Conservation (phyloP, 116 monocot species). For the Zostera marina region DNA sequence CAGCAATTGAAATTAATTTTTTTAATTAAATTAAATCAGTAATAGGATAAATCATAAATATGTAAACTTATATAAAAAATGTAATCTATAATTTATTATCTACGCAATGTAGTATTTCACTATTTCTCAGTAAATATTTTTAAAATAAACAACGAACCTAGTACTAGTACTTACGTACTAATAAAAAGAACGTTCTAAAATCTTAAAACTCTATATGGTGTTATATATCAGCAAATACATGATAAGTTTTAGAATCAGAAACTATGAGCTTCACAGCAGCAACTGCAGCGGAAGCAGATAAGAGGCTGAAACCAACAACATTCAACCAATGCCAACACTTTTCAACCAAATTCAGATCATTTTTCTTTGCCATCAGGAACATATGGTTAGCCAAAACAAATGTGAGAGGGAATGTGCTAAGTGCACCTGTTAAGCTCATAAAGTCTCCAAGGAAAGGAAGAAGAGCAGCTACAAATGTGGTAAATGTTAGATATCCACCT, state of each 20-base stretch:
- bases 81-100: too few species aligned
- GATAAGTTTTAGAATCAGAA: conserved; percentile 59
- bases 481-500: conserved; percentile 81
- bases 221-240: conserved; percentile 69
- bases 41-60: too few species aligned
- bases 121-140: too few species aligned
- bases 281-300: conserved; percentile 47
- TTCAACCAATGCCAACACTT: conserved; percentile 92
- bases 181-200: too few species aligned
- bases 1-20: too few species aligned
- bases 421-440: conserved; percentile 94
- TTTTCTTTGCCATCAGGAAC: conserved; percentile 68
- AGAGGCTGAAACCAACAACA: conserved; percentile 53
- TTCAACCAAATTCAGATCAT: conserved; percentile 26
- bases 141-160: too few species aligned
- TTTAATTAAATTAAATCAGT: too few species aligned
- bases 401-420: conserved; percentile 88
- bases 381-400: conserved; percentile 97
- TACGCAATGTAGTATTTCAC: too few species aligned
- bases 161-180: too few species aligned
- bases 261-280: conserved; percentile 58
- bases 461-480: conserved; percentile 68
- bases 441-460: conserved; percentile 92
- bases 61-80: too few species aligned
- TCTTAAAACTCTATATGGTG: too few species aligned